phyloP scores from a whole-genome alignment of 192 early-diverging fungal genomes.

The Coemansia sp. region DNA sequence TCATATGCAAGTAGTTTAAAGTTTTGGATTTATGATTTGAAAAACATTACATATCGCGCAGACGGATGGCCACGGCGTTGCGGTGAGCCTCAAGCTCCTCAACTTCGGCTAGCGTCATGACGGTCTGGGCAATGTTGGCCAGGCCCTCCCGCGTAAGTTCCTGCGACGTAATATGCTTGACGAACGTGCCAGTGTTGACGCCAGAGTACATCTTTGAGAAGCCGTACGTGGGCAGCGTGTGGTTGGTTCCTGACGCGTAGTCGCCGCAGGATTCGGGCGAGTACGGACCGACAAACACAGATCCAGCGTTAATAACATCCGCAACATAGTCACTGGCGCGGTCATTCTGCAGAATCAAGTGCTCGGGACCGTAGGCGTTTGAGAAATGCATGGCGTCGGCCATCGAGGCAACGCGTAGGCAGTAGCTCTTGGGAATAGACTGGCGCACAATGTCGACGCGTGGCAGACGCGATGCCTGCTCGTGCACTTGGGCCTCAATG shows the following conservation, averaged over 20 bases:
- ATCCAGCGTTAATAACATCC: constrained; percentile 85
- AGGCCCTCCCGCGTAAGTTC: constrained; percentile 86
- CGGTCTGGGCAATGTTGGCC: constrained; percentile 78
- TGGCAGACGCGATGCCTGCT: constrained; percentile 82
- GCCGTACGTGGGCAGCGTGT: constrained; percentile 98
- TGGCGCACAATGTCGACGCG: constrained; percentile 86
- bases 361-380: constrained; percentile 96
- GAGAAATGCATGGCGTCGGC: constrained; percentile 86
- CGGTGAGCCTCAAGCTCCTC: constrained; percentile 97
- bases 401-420: constrained; percentile 67
- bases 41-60: constrained; percentile 46
- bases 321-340: constrained; percentile 65
- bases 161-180: constrained; percentile 98
- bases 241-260: constrained; percentile 99
- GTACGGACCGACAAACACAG: constrained; percentile 95
- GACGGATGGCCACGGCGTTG: constrained; percentile 92
- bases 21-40: not conserved
- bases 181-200: constrained; percentile 92
- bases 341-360: constrained; percentile 92
- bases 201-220: constrained; percentile 99
- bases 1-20: not conserved
- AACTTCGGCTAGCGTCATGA: constrained; percentile 92
- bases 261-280: constrained; percentile 98
- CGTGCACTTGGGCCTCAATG: constrained; percentile 77
- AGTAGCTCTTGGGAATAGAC: constrained; percentile 83